phyloP scores from a whole-genome alignment of 2,329 filamentous ascomycete genomes.

The Verticillium nubilum region DNA sequence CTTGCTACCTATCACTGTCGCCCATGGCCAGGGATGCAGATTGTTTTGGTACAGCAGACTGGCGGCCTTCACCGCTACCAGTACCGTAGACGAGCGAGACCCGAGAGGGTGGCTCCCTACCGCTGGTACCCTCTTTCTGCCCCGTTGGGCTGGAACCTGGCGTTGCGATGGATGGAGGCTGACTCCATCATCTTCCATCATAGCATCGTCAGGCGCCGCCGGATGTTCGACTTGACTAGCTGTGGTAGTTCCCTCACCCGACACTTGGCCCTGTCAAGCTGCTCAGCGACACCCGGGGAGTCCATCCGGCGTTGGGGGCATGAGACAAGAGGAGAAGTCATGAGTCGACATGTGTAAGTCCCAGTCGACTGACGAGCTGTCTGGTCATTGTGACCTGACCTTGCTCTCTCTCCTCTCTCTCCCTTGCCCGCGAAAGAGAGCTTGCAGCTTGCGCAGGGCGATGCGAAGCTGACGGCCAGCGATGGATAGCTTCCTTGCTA shows the following conservation, averaged over 20 bases:
- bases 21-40: not conserved
- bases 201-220: not conserved
- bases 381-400: not conserved
- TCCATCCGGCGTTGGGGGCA: not conserved
- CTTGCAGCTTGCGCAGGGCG: not conserved
- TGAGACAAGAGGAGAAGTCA: not conserved
- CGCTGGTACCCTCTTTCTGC: not conserved
- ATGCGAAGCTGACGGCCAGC: not conserved
- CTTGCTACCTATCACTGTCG: not conserved
- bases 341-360: not conserved
- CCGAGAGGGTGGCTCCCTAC: not conserved
- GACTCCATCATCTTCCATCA: not conserved
- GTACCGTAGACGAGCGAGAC: not conserved
- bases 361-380: not conserved
- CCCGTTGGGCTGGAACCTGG: not conserved
- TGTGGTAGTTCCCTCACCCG: not conserved
- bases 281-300: not conserved
- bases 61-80: no score
- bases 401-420: no score
- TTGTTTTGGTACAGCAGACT: not conserved
- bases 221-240: not conserved
- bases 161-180: not conserved
- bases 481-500: not conserved
- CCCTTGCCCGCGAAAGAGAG: no score
- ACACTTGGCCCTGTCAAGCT: not conserved